Evolutionary conservation across 352 stramenopile genomes (phyloP), one percentile per base, ranked within the genome.

Genomic region (Pythium aquatile): DNA sequence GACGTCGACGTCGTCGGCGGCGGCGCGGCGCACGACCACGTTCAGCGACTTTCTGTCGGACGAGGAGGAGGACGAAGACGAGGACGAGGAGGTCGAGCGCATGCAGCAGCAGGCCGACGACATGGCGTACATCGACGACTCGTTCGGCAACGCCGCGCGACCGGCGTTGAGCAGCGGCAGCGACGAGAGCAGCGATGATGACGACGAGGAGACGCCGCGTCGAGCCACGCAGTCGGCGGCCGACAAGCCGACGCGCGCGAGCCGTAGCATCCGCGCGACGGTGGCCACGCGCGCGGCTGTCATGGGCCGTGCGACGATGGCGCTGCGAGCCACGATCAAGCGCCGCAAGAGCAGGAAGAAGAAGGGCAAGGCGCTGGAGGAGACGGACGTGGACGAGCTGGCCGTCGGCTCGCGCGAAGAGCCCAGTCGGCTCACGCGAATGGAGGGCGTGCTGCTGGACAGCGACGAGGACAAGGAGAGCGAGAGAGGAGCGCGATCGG

Each of bases 101-200:
- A 86, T 86, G 77, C 75, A 83, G 65, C 65, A 73, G 55, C 74
- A 86, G 46, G 76, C 74, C 5, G 78, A 86, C 61, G 78, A 86
- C 63, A 71, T 77, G 62, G 55, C 58, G 35, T 83, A 78, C 66
- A 57, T 77, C 24, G 61, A 76, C 51, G 70, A 68, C 58, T 58
- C 63, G 33, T 74, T 82, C 63, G 65, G 17, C 33, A 44, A 17
- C 10, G 54, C 39, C 30, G 44, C 24, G 10, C 61, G 53, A 2
- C 20, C 61, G n/a, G 42, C 59, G 47, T 24, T 29, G 20, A 35
- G 35, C 13, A 32, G 33, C 54, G 37, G 24, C 26, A 52, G 51
- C 14, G 48, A 58, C 32, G 8, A 17, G 24, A 20, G 0, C 47
- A 17, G 55, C 14, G 28, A n/a, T 28, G 30, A 52, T 44, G 44